phyloP scores from a whole-genome alignment of 1,284 basidiomycete species.

The Laetiporus sulphureus region DNA sequence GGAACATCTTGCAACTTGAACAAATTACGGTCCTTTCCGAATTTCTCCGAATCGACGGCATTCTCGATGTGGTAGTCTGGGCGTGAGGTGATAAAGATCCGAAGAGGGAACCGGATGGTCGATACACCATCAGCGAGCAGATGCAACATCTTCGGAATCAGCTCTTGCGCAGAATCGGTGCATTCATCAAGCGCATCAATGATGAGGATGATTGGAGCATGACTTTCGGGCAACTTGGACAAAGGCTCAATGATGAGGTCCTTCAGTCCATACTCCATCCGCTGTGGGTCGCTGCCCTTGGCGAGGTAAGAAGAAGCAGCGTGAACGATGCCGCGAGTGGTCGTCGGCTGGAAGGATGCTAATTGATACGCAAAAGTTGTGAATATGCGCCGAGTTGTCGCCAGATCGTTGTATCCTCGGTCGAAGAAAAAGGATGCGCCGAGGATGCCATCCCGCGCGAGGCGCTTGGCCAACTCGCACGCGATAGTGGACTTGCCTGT shows the following conservation, averaged over 20 bases:
- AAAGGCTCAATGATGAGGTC: background rate
- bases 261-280: too few species aligned
- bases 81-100: constrained; percentile 9
- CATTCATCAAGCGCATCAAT: constrained; percentile 10
- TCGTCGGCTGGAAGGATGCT: background rate
- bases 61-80: constrained; percentile 2
- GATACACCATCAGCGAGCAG: background rate
- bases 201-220: constrained; percentile 1
- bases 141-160: background rate
- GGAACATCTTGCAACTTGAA: background rate
- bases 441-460: background rate
- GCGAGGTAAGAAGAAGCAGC: too few species aligned
- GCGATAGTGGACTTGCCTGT: constrained; percentile 13
- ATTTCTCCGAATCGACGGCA: background rate
- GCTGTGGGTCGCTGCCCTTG: too few species aligned
- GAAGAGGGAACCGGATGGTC: background rate
- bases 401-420: background rate
- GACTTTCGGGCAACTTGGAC: background rate
- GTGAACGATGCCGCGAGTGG: too few species aligned
- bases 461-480: constrained; percentile 7
- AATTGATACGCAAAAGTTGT: background rate
- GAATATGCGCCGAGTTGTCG: background rate
- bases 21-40: background rate
- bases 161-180: constrained; percentile 1
- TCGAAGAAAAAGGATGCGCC: background rate